These are phyloP conservation scores for Scedosporium minutisporum DNA, from an alignment of 2,329 filamentous ascomycete genomes.

Conservation along the genomic window DNA sequence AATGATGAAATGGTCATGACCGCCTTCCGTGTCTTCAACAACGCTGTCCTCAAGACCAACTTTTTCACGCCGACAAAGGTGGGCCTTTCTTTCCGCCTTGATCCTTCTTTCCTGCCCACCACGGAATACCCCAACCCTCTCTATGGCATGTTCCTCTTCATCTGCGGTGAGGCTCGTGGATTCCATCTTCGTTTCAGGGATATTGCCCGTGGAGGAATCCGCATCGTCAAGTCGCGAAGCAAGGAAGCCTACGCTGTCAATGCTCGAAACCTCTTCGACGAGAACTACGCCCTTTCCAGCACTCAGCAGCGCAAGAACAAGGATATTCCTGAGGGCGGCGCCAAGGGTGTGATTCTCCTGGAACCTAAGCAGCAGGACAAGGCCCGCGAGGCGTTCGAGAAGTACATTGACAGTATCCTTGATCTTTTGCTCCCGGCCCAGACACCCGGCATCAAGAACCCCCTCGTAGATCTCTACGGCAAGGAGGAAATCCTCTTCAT, in stretches of 20 bases:
- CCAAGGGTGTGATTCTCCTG: conserved; percentile 93
- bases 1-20: conserved; percentile 98
- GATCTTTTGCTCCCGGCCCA: conserved; percentile 83
- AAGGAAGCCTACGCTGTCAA: conserved; percentile 96
- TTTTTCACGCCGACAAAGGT: conserved; percentile 97
- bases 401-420: conserved; percentile 98
- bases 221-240: conserved; percentile 96
- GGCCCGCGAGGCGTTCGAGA: conserved; percentile 86
- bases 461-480: conserved; percentile 88
- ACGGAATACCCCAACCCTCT: conserved; percentile 89
- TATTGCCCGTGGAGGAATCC: conserved; percentile 91
- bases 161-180: conserved; percentile 90
- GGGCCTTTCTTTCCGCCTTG: conserved; percentile 88
- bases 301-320: conserved; percentile 99
- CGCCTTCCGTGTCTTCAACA: conserved; percentile 93
- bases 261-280: conserved; percentile 89
- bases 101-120: conserved; percentile 78
- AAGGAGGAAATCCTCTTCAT: conserved; percentile 97
- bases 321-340: conserved; percentile 95
- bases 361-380: conserved; percentile 93
- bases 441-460: conserved; percentile 97
- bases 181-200: conserved; percentile 98
- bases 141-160: conserved; percentile 98
- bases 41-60: conserved; percentile 89
- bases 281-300: conserved; percentile 97